Percentiles rank a stretch among this genome's conserved stretches.
Evolutionary conservation across 2,329 filamentous ascomycete species (phyloP).

Genomic region (Aspergillus pseudoviridinutans): DNA sequence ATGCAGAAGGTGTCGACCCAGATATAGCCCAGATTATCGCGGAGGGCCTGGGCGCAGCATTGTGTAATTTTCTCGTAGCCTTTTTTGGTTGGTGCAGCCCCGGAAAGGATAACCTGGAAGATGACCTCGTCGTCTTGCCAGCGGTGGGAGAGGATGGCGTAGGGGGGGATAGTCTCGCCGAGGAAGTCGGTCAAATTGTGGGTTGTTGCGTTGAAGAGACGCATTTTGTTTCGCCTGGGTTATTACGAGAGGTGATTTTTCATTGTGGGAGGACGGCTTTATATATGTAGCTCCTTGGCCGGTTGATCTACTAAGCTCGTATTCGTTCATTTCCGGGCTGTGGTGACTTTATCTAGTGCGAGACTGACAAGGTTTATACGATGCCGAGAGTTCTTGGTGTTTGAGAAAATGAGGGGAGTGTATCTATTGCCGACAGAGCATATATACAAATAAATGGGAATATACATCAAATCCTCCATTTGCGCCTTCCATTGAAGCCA

Average conservation of each 20-base stretch:
- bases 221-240: not conserved
- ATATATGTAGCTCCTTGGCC: not conserved
- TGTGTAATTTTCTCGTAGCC: slow-evolving; percentile 7
- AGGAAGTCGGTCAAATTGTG: not conserved
- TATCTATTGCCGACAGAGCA: no score
- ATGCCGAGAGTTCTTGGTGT: not conserved
- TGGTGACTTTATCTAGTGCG: no score
- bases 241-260: not conserved
- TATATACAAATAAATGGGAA: no score
- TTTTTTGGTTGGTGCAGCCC: not conserved
- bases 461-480: not conserved
- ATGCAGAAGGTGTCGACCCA: slow-evolving; percentile 24
- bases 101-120: slow-evolving; percentile 13
- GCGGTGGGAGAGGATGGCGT: slow-evolving; percentile 24
- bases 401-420: no score
- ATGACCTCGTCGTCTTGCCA: slow-evolving; percentile 21
- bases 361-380: no score
- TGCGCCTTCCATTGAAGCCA: not conserved
- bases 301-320: not conserved
- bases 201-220: not conserved
- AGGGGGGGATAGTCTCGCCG: slow-evolving; percentile 7
- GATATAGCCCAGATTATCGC: slow-evolving; percentile 4
- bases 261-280: not conserved
- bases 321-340: not conserved
- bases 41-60: slow-evolving; percentile 3